Base-by-base conservation (phyloP, 177 flowering plant species). In the Vitis hybrid region DNA sequence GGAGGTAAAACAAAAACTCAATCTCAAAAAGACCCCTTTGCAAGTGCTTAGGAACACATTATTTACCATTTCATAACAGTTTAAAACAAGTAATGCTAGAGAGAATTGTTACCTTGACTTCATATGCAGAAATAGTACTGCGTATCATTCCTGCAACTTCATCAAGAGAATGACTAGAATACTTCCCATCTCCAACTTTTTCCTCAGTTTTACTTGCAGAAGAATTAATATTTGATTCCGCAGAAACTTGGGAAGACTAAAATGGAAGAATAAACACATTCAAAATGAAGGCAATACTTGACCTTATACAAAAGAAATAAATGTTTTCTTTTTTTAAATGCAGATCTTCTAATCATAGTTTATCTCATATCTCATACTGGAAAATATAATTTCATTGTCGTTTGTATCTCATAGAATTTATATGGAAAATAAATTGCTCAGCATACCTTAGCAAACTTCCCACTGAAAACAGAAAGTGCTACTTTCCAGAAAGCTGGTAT, bases 401-500 rank as follows among this genome's bases (percentile, higher is more conserved):
- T 17, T 10, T 48, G 35, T 15, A 15, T 19, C 18, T 50, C 55
- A 69, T 52, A 30, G 27, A 27, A 4, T 30, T 60, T 35, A 19
- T 52, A 62, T 65, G 67, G 48, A 18, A 67, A 54, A 21, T 12
- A 73, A 19, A 71, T 52, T 24, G 12, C 62, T 10, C 48, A 58
- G 24, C 61, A 66, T 87, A 96, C 99, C 99, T 96, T 96, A 0
- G 97, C 97, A 73, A 96, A 93, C 81, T 96, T 96, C 58, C 99
- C 99, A 82, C 90, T 88, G 77, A 90, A 96, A 64, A 96, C 91
- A 76, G 98, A 90, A 65, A 89, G 86, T 15, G 95, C 87, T 60
- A 85, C 82, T 82, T 89, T 96, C 99, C 99, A 96, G 81, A 96
- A 93, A 49, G 90, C 94, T 51, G 99, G 99, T 73, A 93, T 79